These are phyloP conservation scores for Saccharomyces kudriavzevii DNA, from an alignment of 805 yeast genomes.

Conservation along the genomic window DNA sequence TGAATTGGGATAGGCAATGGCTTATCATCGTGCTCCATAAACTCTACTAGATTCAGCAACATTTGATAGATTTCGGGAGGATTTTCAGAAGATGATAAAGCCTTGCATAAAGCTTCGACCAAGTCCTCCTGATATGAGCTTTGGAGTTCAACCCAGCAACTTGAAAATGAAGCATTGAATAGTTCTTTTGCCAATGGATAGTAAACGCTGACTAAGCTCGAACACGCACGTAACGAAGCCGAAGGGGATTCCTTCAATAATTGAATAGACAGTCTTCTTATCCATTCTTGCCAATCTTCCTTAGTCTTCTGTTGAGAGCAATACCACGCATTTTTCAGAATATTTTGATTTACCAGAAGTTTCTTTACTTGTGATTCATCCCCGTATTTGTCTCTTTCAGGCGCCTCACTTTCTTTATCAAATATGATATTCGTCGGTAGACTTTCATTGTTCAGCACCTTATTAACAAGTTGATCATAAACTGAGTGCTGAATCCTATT, in stretches of 20 bases:
- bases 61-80: conserved; percentile 95
- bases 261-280: conserved; percentile 76
- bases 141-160: conserved; percentile 90
- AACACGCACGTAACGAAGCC: conserved; percentile 88
- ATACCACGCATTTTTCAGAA: conserved; percentile 81
- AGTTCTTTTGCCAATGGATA: conserved; percentile 82
- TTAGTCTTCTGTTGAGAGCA: conserved; percentile 79
- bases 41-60: conserved; percentile 82
- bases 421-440: conserved; percentile 68
- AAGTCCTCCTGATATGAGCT: conserved; percentile 85
- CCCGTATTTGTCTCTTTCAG: conserved; percentile 33
- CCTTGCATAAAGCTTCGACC: conserved; percentile 75
- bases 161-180: conserved; percentile 89
- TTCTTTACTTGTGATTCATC: conserved; percentile 65
- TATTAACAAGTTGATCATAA: conserved; percentile 75
- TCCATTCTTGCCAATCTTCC: conserved; percentile 99
- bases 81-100: conserved; percentile 80
- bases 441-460: conserved; percentile 75
- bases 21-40: conserved; percentile 95
- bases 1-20: conserved; percentile 87
- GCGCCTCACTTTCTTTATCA: conserved; percentile 49
- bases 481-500: conserved; percentile 60
- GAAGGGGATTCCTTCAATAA: conserved; percentile 87
- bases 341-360: conserved; percentile 58
- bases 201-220: conserved; percentile 77